Base-by-base conservation (phyloP, 2,329 filamentous ascomycete genomes). In the Pyrenophora graminea region DNA sequence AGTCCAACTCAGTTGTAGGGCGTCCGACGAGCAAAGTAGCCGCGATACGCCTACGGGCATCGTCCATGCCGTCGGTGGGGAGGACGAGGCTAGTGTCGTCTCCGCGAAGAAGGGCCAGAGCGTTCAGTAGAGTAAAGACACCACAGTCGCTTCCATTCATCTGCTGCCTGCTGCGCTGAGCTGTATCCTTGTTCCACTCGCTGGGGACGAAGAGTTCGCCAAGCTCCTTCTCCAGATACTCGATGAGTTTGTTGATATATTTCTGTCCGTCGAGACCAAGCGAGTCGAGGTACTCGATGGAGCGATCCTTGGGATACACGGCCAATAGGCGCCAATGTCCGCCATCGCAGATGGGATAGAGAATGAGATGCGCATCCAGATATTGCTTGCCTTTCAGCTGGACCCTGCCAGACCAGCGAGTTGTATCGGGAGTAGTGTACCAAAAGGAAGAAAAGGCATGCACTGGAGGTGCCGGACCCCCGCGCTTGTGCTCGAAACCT, bases 41-140 rank as follows among this genome's bases (percentile, higher is more conserved):
- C 0, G 86, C 87, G 37, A 91, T 82, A 38, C 84, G 78, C 45
- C 80, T 77, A 19, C 86, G 79, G 60, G 88, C 85, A 42, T 79
- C 70, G 2, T 78, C 75, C 78, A 90, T 82, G 47, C 88, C 81
- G 0, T 67, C 57, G 31, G 80, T 72, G 1, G 70, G 61, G 51
- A 88, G 85, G 23, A 75, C 74, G 7, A 61, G 61, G 1, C 48
- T 58, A 6, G 70, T 68, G 6, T 74, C 68, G 10, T 75, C 62
- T 1, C 74, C 76, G 13, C 74, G 69, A 2, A 78, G 71, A 27
- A 77, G 63, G 48, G 85, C 88, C 40, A 90, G 80, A 13, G 83
- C 85, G 64, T 92, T 93, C 15, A 88, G 83, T 58, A 90, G 84
- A 12, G 86, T 83, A 67, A 90, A 90, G 3, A 91, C 83, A n/a